Evolutionary conservation across 2,329 filamentous ascomycete genomes (phyloP), one percentile per base, ranked within the genome.

Genomic region (Stachybotrys echinatus): DNA sequence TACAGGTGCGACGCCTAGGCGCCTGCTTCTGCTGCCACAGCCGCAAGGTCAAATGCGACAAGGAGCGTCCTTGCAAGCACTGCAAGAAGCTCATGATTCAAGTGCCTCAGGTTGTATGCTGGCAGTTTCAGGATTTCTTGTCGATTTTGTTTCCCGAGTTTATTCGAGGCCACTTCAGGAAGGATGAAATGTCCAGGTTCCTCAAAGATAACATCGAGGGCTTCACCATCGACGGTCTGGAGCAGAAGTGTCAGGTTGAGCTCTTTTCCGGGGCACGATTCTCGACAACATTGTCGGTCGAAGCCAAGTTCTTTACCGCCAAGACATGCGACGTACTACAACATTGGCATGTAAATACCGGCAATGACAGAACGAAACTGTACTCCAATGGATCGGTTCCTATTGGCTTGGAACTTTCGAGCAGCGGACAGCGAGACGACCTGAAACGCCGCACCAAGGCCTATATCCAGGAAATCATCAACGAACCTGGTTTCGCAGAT

Each of bases 1-100:
- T 81, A 3, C 72, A 78, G 49, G 77, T 83, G 12, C 73, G 79
- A 17, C 71, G 77, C 27, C 62, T 71, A 5, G 79, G 79, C 6
- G 79, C 79, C 10, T 83, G 79, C 59, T 82, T 82, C 65, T 80
- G 77, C 65, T 83, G 79, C 58, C 77, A 79, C 58, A 76, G 74
- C 50, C 76, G 79, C 55, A 83, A 83, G 61, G 79, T 83, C 48
- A 77, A 75, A 60, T 82, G 79, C 54, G 77, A 80, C 60, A 73
- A 74, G 54, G 71, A 77, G 56, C 67, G 79, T 43, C 77, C 79
- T 0, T 83, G 79, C 64, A 74, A 73, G 61, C 80, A 75, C 65
- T 83, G 79, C 68, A 72, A 70, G 55, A 78, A 79, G 62, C 70
- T 81, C 48, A 70, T 72, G 48, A 60, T 68, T 2, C 65, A 72